Evolutionary conservation across 2,329 filamentous ascomycete genomes (phyloP), one percentile per base, ranked within the genome.

Genomic region (Pseudocercospora crystallina): DNA sequence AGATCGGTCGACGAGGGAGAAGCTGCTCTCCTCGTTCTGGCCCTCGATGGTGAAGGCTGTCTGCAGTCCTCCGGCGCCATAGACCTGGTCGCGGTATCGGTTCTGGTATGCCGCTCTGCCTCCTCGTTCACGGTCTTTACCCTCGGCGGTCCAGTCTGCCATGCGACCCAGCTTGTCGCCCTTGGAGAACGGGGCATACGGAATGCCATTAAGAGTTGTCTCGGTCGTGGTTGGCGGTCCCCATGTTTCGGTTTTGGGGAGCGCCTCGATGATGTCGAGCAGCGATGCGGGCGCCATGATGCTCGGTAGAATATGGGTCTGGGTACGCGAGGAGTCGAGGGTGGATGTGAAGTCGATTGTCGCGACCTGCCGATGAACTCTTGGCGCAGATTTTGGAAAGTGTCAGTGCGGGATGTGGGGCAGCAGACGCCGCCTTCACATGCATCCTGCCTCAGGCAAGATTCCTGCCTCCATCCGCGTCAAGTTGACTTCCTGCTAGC

Each of bases 151-250:
- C 94, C 94, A 99, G 79, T 99, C 94, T 55, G 94, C 94, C 91
- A 99, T 97, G 72, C 94, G 91, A 68, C 94, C 94, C 54, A 99
- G 80, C 81, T 96, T 97, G 79, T 99, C 94, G 71, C 90, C 90
- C 76, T 99, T 99, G 62, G 91, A 96, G 80, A 94, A 99, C 55
- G 94, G 94, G 64, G 94, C 94, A 73, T 96, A 99, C 34, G 94
- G 94, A 43, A 97, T 90, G 70, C 94, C 94, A 70, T 95, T 86
- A 66, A 97, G 82, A 56, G 89, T 96, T 59, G 89, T 95, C 71
- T 96, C 89, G 65, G 77, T 83, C 54, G 90, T 87, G 62, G 87
- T 83, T 55, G 87, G 73, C 47, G 92, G 92, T 54, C 94, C 94
- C 94, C 94, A 99, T 59, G 69, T 69, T 57, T 73, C 72, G 53